Conservation (phyloP, 1,284 basidiomycete genomes). For the Ceratobasidium sp. region DNA sequence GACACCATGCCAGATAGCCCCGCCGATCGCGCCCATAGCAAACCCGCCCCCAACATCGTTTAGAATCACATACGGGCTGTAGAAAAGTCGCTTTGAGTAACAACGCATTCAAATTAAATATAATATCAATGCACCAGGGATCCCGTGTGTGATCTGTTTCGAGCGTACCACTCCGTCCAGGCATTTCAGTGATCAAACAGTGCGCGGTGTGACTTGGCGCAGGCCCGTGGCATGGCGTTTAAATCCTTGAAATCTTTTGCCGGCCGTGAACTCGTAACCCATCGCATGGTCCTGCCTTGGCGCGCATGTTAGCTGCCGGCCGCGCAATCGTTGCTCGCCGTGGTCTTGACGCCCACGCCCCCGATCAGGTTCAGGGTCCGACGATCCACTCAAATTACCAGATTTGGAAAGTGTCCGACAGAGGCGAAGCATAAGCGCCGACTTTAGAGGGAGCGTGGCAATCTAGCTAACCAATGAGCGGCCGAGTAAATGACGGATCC, state of each 20-base stretch:
- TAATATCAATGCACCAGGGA: conserved; percentile 74
- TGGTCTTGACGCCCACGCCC: not conserved
- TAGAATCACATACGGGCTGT: conserved; percentile 96
- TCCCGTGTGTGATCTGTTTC: conserved; percentile 89
- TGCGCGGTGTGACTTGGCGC: too few species aligned
- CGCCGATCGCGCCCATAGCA: conserved; percentile 94
- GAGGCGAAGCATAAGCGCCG: too few species aligned
- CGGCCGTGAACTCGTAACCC: not conserved
- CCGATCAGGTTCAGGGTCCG: not conserved
- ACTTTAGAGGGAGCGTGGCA: too few species aligned
- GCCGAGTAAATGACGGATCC: too few species aligned
- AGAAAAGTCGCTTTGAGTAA: not conserved
- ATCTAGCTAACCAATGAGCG: too few species aligned
- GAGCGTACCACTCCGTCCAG: not conserved
- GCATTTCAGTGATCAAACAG: not conserved
- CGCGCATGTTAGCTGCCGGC: not conserved
- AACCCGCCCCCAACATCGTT: conserved; percentile 99
- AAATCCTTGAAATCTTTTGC: not conserved
- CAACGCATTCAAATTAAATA: not conserved
- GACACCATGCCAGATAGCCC: conserved; percentile 99
- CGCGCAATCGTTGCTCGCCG: not conserved
- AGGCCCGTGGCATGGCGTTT: not conserved
- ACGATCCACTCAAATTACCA: not conserved
- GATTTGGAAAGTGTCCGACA: not conserved
- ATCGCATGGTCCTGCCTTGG: not conserved